Percentiles rank a stretch among this genome's conserved stretches.
Evolutionary conservation across 2,329 filamentous ascomycete genomes (phyloP).

Genomic region (Ceratocystis diversiconidia): DNA sequence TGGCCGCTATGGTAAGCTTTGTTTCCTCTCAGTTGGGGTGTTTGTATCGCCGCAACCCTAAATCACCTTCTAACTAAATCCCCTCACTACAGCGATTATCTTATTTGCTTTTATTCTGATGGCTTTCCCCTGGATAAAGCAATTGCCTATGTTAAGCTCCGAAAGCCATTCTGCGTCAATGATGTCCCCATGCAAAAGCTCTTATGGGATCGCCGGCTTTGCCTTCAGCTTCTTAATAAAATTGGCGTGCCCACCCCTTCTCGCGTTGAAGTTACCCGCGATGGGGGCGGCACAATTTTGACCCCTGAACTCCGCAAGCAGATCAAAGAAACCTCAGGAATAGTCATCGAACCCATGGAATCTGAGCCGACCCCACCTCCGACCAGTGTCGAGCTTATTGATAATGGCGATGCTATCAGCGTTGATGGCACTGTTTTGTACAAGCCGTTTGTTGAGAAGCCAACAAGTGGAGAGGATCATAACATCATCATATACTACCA

Average conservation of each 20-base stretch:
- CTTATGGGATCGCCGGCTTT: slow-evolving; percentile 86
- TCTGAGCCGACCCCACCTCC: slow-evolving; percentile 36
- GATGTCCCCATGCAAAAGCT: slow-evolving; percentile 96
- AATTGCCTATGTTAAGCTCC: slow-evolving; percentile 82
- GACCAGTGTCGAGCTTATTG: slow-evolving; percentile 66
- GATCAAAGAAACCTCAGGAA: slow-evolving; percentile 65
- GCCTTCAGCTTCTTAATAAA: slow-evolving; percentile 73
- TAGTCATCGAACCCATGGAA: slow-evolving; percentile 43
- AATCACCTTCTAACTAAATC: background rate
- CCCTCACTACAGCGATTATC: slow-evolving; percentile 50
- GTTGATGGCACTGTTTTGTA: slow-evolving; percentile 71
- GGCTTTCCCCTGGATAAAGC: slow-evolving; percentile 95
- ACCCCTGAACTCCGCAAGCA: slow-evolving; percentile 68
- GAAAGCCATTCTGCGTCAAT: slow-evolving; percentile 95
- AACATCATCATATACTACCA: slow-evolving; percentile 98
- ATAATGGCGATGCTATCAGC: slow-evolving; percentile 73
- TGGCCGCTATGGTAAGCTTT: slow-evolving; percentile 68
- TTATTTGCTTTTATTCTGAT: slow-evolving; percentile 97
- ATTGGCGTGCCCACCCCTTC: slow-evolving; percentile 81
- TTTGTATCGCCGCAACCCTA: background rate
- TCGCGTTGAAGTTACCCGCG: slow-evolving; percentile 78
- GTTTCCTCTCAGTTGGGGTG: background rate
- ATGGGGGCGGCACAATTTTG: slow-evolving; percentile 71
- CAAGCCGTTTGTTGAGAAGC: slow-evolving; percentile 97
- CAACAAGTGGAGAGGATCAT: slow-evolving; percentile 94